phyloP scores from a whole-genome alignment of 352 stramenopile species.

The Nothophytophthora sp. region DNA sequence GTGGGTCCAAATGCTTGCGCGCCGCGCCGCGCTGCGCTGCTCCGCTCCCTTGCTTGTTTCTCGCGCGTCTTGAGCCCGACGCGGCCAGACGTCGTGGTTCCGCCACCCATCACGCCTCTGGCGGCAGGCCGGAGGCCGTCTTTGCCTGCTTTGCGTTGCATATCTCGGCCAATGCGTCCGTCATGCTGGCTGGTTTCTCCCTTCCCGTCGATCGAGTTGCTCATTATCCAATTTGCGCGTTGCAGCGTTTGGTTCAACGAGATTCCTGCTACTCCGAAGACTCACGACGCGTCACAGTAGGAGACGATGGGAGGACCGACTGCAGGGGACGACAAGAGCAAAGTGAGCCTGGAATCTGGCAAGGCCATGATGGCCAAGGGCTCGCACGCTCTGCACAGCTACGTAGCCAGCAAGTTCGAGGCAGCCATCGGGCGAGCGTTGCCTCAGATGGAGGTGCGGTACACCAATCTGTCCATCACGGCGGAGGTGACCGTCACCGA shows the following conservation, averaged over 20 bases:
- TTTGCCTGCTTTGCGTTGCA: no score
- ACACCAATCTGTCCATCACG: constrained; percentile 15
- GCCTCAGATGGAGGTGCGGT: constrained; percentile 39
- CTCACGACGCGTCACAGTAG: background rate
- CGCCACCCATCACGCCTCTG: constrained; percentile 1
- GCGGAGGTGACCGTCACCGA: constrained; percentile 22
- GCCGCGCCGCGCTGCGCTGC: constrained; percentile 15
- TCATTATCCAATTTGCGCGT: no score
- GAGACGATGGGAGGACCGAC: background rate
- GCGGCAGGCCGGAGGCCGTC: no score
- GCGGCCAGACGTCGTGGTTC: constrained; percentile 4
- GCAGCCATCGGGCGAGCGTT: constrained; percentile 26
- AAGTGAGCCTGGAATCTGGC: constrained; percentile 13
- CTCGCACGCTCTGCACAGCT: constrained; percentile 24
- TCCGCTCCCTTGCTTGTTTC: background rate
- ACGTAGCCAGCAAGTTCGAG: constrained; percentile 30
- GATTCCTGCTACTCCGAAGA: no score
- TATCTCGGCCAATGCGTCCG: no score
- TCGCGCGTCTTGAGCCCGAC: background rate
- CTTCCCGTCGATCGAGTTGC: no score
- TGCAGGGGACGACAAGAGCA: constrained; percentile 1
- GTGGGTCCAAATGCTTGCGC: no score
- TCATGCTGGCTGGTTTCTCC: no score
- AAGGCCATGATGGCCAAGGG: constrained; percentile 23
- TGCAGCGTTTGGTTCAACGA: no score